Percentiles rank a stretch among this genome's conserved stretches.
phyloP scores from a whole-genome alignment of 2,329 filamentous ascomycete genomes.

The Mariannaea sp. region DNA sequence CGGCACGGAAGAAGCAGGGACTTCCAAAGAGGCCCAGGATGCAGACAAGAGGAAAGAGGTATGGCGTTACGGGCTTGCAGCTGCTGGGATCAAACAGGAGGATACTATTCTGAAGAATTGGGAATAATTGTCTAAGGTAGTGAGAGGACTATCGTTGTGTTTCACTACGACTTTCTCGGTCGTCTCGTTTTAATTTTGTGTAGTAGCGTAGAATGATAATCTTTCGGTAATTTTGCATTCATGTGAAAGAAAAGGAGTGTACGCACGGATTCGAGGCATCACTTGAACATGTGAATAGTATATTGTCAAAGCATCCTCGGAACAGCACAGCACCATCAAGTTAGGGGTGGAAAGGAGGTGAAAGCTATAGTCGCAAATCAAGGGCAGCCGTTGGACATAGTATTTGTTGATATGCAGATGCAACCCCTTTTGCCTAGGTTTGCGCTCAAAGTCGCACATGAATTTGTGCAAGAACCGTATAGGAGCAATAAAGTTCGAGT shows the following conservation, averaged over 20 bases:
- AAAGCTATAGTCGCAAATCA: neutral
- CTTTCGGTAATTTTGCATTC: neutral
- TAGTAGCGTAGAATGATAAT: neutral
- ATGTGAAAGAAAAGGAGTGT: neutral
- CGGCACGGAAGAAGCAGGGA: conserved; percentile 38
- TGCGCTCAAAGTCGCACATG: no score
- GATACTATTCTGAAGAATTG: conserved; percentile 38
- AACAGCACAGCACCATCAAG: neutral
- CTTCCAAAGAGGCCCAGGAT: conserved; percentile 40
- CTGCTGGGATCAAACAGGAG: conserved; percentile 30
- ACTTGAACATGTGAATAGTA: neutral
- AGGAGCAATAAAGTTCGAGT: neutral
- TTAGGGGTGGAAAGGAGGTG: neutral
- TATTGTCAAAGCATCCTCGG: neutral
- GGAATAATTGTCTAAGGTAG: conserved; percentile 27
- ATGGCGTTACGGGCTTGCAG: conserved; percentile 40
- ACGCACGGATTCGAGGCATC: neutral
- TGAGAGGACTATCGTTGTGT: neutral
- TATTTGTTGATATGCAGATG: no score
- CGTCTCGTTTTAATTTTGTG: neutral
- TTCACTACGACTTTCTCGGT: neutral
- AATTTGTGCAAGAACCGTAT: no score
- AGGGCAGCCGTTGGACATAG: neutral
- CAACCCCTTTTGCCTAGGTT: no score
- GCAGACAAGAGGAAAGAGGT: conserved; percentile 37